A percentile compares a stretch with the other conserved stretches of the same genome.
These are phyloP conservation scores for Salvia miltiorrhiza DNA, from an alignment of 257 asterid species.

Conservation along the genomic window DNA sequence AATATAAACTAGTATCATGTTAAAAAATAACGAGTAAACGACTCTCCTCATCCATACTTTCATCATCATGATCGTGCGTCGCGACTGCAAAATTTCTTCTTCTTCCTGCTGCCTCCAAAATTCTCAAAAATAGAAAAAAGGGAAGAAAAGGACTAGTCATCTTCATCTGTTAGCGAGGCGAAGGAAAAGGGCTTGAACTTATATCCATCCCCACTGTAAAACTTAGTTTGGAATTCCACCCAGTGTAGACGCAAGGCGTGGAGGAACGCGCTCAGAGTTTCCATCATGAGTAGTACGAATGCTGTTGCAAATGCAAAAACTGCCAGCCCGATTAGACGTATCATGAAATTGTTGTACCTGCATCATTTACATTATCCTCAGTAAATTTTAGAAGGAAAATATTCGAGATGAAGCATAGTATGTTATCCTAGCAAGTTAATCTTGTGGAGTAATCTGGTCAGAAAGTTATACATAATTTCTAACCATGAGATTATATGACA, in stretches of 20 bases:
- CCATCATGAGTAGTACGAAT: slow-evolving; percentile 91
- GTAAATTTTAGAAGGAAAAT: not conserved
- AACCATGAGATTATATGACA: not conserved
- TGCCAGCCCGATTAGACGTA: slow-evolving; percentile 63
- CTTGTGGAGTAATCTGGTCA: not conserved
- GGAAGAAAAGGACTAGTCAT: slow-evolving; percentile 38
- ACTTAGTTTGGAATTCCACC: slow-evolving; percentile 91
- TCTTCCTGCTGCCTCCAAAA: slow-evolving; percentile 22
- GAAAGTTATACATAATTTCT: not conserved
- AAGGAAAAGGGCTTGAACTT: slow-evolving; percentile 84
- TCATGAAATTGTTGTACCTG: slow-evolving; percentile 72
- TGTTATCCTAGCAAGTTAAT: not conserved
- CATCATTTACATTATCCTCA: slow-evolving; percentile 14
- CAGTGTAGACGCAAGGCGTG: slow-evolving; percentile 97
- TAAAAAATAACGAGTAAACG: slow-evolving; percentile 19
- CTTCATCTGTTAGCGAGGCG: slow-evolving; percentile 62
- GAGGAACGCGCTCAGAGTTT: slow-evolving; percentile 88
- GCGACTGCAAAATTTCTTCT: slow-evolving; percentile 27
- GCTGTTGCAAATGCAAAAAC: slow-evolving; percentile 88
- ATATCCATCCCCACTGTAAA: slow-evolving; percentile 84
- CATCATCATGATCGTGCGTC: not conserved
- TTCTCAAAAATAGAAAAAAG: not conserved
- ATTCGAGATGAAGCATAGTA: not conserved
- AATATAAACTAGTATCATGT: slow-evolving; percentile 27
- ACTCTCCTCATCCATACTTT: slow-evolving; percentile 4